phyloP scores from a whole-genome alignment of 2,329 filamentous ascomycete genomes.

The Botrytis fragariae region DNA sequence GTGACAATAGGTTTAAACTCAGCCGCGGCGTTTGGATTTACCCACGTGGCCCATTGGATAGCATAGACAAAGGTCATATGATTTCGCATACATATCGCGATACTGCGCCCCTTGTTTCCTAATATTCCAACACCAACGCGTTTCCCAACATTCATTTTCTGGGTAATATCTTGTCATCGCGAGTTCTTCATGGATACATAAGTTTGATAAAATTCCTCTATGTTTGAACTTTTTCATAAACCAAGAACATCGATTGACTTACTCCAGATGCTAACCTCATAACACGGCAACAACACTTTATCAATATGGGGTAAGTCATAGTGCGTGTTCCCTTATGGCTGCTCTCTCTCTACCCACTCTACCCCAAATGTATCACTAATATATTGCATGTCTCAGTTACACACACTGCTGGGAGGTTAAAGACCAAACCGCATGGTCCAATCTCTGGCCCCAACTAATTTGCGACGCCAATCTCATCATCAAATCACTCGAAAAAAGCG shows the following conservation, averaged over 20 bases:
- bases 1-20: not conserved
- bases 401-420: not conserved
- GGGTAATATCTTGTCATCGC: not conserved
- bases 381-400: not conserved
- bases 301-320: not conserved
- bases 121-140: not conserved
- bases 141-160: not conserved
- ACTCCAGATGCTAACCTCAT: not conserved
- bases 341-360: not conserved
- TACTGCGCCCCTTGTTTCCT: not conserved
- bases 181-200: not conserved
- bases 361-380: not conserved
- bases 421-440: not conserved
- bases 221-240: not conserved
- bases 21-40: not conserved
- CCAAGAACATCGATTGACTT: not conserved
- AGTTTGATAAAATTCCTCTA: not conserved
- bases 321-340: not conserved
- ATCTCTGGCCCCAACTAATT: not conserved
- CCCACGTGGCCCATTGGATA: not conserved
- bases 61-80: not conserved
- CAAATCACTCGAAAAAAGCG: not conserved
- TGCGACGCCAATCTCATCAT: not conserved
- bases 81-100: not conserved
- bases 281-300: not conserved